These are phyloP conservation scores for Phytophthora pini DNA, from an alignment of 352 stramenopile genomes.

Conservation along the genomic window DNA sequence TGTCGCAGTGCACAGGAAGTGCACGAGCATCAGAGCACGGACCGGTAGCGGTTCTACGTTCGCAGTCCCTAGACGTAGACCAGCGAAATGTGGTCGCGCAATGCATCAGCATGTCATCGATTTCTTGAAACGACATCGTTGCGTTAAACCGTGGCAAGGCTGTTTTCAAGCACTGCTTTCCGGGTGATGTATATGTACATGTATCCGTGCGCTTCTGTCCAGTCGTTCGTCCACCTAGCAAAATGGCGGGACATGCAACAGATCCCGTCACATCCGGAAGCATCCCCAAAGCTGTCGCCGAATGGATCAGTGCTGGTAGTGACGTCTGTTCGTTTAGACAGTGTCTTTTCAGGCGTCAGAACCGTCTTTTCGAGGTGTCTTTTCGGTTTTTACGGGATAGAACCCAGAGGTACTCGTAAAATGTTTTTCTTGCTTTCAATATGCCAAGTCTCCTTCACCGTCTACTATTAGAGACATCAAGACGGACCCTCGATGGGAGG, in stretches of 20 bases:
- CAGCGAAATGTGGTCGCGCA: constrained; percentile 17
- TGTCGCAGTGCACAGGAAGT: constrained; percentile 14
- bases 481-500: no score
- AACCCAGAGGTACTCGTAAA: no score
- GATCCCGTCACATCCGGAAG: constrained; percentile 13
- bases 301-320: neutral
- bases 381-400: no score
- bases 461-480: no score
- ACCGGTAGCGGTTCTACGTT: constrained; percentile 8
- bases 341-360: no score
- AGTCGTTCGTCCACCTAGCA: constrained; percentile 15
- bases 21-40: neutral
- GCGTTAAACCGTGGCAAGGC: neutral
- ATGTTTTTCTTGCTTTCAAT: no score
- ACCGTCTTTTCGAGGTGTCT: no score
- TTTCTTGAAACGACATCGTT: constrained; percentile 3
- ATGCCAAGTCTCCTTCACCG: no score
- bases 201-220: neutral
- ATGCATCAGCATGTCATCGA: constrained; percentile 8
- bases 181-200: neutral
- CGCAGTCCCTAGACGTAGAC: constrained; percentile 20
- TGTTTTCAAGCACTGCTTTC: neutral
- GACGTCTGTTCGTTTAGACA: no score
- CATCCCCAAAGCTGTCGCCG: constrained; percentile 12
- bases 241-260: constrained; percentile 8